Base-by-base conservation (phyloP, 208 protist genomes). In the Trypanosoma vivax region DNA sequence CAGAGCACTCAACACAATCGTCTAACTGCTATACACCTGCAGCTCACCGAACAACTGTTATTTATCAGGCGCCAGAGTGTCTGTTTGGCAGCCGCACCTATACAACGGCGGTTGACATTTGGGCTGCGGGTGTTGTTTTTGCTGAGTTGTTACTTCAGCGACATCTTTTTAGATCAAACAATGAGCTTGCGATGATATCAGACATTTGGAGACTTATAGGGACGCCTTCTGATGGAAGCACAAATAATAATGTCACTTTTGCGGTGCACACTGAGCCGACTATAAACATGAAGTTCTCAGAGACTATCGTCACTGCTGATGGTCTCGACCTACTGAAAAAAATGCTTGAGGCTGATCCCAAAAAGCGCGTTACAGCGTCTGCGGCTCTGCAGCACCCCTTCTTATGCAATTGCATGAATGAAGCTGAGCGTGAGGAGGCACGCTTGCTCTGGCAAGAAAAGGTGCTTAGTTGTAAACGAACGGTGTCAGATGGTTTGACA, bases 81-180 rank as follows among this genome's bases (percentile, higher is more conserved):
- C 63, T 96, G 1, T 60, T 93, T 18, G 90, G 90, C 11, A 64
- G 70, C 29, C 64, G 60, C n/a, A 18, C 13, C 1, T 87, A 85
- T 60, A 70, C 64, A 25, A 63, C 81, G 3, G 68, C 70, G 11
- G 57, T 77, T n/a, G 90, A 96, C 60, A 65, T 92, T 35, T 96
- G 90, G 87, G 71, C 79, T 6, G 65, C 83, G 2, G 90, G 90
- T 0, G 79, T 92, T 29, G 67, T 94, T 9, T 92, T 96, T 63
- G 83, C 76, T 0, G 82, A 96, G 59, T 70, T 96, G 27, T 40
- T 94, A 3, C 72, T 82, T 18, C 79, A 87, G 45, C 71, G 65
- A 41, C 78, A 83, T 43, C 76, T 94, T 13, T 92, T 96, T 43
- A 39, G 31, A 23, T 71, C 66, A 2, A 28, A 62, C 29, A 76